Conservation (phyloP, 495 filamentous ascomycete species). For the Lophiotrema nucula region DNA sequence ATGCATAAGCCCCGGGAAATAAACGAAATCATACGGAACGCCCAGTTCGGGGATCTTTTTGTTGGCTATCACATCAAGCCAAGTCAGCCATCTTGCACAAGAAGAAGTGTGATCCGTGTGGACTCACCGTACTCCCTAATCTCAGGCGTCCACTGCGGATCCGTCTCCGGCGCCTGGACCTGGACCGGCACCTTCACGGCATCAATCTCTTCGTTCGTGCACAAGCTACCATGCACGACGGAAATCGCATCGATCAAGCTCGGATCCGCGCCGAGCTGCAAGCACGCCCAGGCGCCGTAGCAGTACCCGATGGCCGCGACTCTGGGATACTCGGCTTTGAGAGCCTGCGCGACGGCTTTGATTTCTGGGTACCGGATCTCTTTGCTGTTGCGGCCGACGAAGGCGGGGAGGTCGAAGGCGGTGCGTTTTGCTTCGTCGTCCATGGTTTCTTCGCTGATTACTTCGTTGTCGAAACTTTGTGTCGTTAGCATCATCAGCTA, state of each 20-base stretch:
- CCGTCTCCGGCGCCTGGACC: conserved; percentile 58
- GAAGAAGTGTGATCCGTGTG: too few species aligned
- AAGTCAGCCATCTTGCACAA: too few species aligned
- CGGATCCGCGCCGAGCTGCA: conserved; percentile 47
- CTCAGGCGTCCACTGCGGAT: conserved; percentile 50
- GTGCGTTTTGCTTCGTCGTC: conserved; percentile 38
- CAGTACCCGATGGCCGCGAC: conserved; percentile 61
- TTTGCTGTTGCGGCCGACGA: conserved; percentile 44
- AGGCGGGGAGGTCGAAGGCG: conserved; percentile 45
- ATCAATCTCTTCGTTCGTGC: conserved; percentile 53
- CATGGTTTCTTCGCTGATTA: conserved; percentile 38
- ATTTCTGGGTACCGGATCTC: conserved; percentile 55
- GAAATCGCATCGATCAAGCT: conserved; percentile 57
- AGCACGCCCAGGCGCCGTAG: conserved; percentile 59
- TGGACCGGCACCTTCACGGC: conserved; percentile 55
- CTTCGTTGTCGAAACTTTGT: conserved; percentile 33
- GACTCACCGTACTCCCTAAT: conserved; percentile 52
- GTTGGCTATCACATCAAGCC: too few species aligned
- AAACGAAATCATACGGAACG: conserved; percentile 56
- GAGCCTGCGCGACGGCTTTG: conserved; percentile 47
- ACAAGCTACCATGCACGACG: conserved; percentile 53
- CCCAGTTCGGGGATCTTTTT: conserved; percentile 44
- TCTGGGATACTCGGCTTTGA: conserved; percentile 42
- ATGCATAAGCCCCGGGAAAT: conserved; percentile 57
- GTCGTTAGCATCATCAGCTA: conserved; percentile 1